A percentile compares a stretch with the other conserved stretches of the same genome.
These are phyloP conservation scores for Paracorniculantispora psalliotae DNA, from an alignment of 2,329 filamentous ascomycete species.

Conservation along the genomic window DNA sequence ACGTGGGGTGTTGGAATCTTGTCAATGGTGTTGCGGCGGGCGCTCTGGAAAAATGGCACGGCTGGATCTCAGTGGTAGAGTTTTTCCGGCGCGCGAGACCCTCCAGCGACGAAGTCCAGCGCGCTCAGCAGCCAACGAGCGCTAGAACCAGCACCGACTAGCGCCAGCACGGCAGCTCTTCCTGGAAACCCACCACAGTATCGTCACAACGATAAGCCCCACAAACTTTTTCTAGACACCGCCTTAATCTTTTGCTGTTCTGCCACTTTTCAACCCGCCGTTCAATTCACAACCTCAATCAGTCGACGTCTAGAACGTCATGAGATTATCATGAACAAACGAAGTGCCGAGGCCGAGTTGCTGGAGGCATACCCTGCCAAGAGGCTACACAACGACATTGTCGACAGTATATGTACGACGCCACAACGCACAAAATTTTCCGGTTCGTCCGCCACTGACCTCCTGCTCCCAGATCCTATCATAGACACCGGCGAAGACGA, in stretches of 20 bases:
- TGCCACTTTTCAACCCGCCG: constrained; percentile 21
- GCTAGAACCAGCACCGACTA: background rate
- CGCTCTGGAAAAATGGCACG: constrained; percentile 27
- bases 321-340: constrained; percentile 29
- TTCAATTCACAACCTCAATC: constrained; percentile 13
- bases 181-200: constrained; percentile 9
- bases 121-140: background rate
- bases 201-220: constrained; percentile 17
- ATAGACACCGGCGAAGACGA: constrained; percentile 32
- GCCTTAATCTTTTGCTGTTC: constrained; percentile 29
- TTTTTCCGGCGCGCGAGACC: constrained; percentile 30
- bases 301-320: background rate
- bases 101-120: background rate
- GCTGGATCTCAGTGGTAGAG: constrained; percentile 18
- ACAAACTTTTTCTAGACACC: constrained; percentile 29
- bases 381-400: constrained; percentile 18
- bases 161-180: background rate
- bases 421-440: background rate
- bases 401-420: constrained; percentile 21
- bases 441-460: background rate
- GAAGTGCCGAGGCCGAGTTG: constrained; percentile 23
- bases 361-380: constrained; percentile 25
- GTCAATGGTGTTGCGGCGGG: background rate
- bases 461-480: constrained; percentile 19
- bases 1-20: background rate